A percentile compares a stretch with the other conserved stretches of the same genome.
Evolutionary conservation across 257 asterid species (phyloP).

Genomic region (Capsicum rhomboideum): DNA sequence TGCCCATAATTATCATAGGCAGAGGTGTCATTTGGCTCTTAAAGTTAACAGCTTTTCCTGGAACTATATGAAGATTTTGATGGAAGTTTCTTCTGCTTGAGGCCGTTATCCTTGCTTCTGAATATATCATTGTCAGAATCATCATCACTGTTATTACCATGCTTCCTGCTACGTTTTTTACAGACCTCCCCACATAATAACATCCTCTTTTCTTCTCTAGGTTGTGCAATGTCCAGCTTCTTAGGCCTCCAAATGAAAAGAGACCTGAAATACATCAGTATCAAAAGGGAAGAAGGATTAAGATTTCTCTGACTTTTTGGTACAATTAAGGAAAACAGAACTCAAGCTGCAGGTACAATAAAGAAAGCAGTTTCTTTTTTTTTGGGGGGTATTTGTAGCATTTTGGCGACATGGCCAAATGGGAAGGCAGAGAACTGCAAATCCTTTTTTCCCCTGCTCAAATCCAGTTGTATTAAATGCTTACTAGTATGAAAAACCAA

Average conservation of each 20-base stretch:
- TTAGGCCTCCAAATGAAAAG: slow-evolving; percentile 85
- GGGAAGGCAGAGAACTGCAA: neutral
- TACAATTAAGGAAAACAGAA: neutral
- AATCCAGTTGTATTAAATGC: neutral
- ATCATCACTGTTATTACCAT: slow-evolving; percentile 34
- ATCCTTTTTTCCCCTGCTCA: neutral
- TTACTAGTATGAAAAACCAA: neutral
- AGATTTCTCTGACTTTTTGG: neutral
- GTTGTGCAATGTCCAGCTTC: slow-evolving; percentile 37
- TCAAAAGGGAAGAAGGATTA: neutral
- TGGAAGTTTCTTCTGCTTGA: slow-evolving; percentile 32
- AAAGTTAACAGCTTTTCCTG: slow-evolving; percentile 8
- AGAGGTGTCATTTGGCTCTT: neutral
- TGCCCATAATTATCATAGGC: neutral
- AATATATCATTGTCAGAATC: slow-evolving; percentile 38
- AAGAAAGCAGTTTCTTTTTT: neutral
- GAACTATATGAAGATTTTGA: slow-evolving; percentile 20
- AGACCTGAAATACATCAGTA: slow-evolving; percentile 37
- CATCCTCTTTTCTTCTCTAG: slow-evolving; percentile 35
- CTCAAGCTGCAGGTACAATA: neutral
- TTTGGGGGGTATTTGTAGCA: neutral
- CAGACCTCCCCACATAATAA: slow-evolving; percentile 49
- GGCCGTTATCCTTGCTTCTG: slow-evolving; percentile 26
- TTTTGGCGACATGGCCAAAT: neutral
- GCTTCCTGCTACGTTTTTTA: slow-evolving; percentile 34